phyloP scores from a whole-genome alignment of 176 grass and related monocot genomes.

The Eragrostis curvula region DNA sequence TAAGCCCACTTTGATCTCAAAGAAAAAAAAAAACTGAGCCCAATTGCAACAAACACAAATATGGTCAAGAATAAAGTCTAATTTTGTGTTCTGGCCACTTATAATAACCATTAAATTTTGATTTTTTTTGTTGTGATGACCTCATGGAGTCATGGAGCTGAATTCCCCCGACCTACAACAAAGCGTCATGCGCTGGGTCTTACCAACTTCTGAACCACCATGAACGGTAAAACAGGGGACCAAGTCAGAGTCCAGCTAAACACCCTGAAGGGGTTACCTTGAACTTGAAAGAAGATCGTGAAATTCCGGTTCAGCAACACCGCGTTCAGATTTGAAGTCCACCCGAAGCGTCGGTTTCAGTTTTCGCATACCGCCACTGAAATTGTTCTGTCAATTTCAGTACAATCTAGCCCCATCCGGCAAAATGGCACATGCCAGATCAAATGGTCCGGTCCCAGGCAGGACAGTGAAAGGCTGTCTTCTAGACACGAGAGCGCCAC shows the following conservation, averaged over 20 bases:
- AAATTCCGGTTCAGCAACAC: background rate
- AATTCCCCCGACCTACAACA: background rate
- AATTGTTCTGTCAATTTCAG: background rate
- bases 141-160: no score
- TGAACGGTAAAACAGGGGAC: background rate
- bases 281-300: background rate
- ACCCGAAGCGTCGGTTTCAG: background rate
- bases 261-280: background rate
- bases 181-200: background rate
- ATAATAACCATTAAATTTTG: no score
- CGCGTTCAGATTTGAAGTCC: slow-evolving; percentile 8
- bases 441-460: background rate
- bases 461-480: background rate
- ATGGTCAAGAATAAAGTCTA: no score
- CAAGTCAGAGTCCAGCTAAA: slow-evolving; percentile 28
- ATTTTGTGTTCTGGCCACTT: no score
- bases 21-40: no score
- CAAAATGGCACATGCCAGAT: background rate
- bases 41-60: no score
- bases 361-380: background rate
- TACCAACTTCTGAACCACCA: background rate
- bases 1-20: no score
- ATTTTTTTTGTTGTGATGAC: no score
- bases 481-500: background rate
- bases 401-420: background rate